Conservation (phyloP, 2,329 filamentous ascomycete species). For the Talaromyces sp. region DNA sequence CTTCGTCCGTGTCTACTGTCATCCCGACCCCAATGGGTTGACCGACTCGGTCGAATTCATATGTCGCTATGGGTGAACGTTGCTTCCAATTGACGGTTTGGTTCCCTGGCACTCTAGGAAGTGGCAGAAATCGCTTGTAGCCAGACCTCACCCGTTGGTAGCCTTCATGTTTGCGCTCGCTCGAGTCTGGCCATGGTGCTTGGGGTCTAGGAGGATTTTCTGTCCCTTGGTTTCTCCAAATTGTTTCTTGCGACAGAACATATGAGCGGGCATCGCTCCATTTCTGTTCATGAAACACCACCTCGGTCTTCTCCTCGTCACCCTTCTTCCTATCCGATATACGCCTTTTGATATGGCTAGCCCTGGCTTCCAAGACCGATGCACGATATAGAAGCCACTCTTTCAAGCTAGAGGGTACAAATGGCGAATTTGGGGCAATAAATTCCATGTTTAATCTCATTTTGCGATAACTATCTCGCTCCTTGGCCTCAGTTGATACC, state of each 20-base stretch:
- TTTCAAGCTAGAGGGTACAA: constrained; percentile 7
- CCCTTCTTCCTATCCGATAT: constrained; percentile 11
- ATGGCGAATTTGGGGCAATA: constrained; percentile 21
- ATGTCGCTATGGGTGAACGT: constrained; percentile 15
- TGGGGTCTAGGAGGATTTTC: constrained; percentile 9
- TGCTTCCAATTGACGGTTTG: constrained; percentile 28
- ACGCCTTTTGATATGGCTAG: constrained; percentile 1
- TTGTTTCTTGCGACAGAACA: constrained; percentile 21
- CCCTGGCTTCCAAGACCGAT: not conserved
- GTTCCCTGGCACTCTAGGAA: constrained; percentile 28
- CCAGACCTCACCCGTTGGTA: constrained; percentile 23
- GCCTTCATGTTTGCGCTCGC: constrained; percentile 28
- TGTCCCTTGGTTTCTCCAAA: constrained; percentile 19
- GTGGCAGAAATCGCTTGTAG: constrained; percentile 23
- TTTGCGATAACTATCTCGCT: constrained; percentile 20
- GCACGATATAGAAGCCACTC: constrained; percentile 7
- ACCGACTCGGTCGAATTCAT: constrained; percentile 19
- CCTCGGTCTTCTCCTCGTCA: constrained; percentile 4
- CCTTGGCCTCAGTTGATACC: constrained; percentile 19
- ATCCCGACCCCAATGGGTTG: constrained; percentile 7
- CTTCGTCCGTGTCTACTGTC: constrained; percentile 8
- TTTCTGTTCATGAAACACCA: constrained; percentile 17
- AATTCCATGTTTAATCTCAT: constrained; percentile 18
- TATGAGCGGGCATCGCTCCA: constrained; percentile 18
- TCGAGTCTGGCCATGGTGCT: constrained; percentile 25